Evolutionary conservation across 192 early-diverging fungal genomes (phyloP), one percentile per base, ranked within the genome.

Genomic region (Linnemannia hyalina): DNA sequence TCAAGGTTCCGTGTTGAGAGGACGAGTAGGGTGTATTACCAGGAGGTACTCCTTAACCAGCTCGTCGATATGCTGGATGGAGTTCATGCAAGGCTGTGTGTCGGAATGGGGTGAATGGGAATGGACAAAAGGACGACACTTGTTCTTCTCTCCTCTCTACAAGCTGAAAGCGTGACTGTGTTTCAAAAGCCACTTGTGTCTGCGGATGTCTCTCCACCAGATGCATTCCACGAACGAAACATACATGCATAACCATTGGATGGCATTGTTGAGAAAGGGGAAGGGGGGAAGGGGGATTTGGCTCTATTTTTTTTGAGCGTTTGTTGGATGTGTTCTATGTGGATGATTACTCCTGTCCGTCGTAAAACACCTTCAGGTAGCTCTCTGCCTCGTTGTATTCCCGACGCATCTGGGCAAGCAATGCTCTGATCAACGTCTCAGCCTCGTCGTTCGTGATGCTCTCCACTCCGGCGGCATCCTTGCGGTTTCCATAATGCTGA

Each of bases 401-500:
- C 9, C 70, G 82, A 87, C 93, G 90, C 47, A 95, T 93, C 47
- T 85, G 89, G 23, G 80, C 75, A 49, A 97, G 82, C 72, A 95
- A 85, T 60, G 84, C 75, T 16, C 85, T 78, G 68, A 96, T 96
- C 42, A 91, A 85, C 68, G 79, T 83, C 68, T 95, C 76, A 6
- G 95, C 95, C 55, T 95, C 92, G 0, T 90, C 92, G 74, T 92
- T 82, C 36, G 89, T 82, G n/a, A 96, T 87, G 2, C 71, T 72
- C 41, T 88, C 90, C n/a, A 83, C 80, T 10, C 93, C 94, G 57
- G 82, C 80, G 36, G 91, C 94, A 71, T 94, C 93, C 86, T 90
- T 91, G 68, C 84, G 78, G 75, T 96, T 95, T 42, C 96, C 97
- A 83, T 93, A 92, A 81, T 96, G 93, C 88, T 99, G 97, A 63